A percentile compares a stretch with the other conserved stretches of the same genome.
Conservation (phyloP, 495 filamentous ascomycete genomes). For the Pyrenopolyporus hunteri region DNA sequence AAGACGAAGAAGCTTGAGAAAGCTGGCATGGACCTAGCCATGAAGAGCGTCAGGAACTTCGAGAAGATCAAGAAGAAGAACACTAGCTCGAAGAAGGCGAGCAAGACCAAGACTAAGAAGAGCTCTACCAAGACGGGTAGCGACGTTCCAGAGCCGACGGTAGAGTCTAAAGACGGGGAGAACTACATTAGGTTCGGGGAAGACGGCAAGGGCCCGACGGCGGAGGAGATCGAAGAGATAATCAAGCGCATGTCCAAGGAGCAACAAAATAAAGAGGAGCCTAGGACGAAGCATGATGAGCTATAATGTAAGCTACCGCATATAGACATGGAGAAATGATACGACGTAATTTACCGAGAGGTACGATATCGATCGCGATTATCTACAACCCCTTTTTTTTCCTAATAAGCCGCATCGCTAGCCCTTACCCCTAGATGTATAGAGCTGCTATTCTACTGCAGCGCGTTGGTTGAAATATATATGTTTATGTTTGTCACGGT, state of each 20-base stretch:
- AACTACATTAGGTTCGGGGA: constrained; percentile 44
- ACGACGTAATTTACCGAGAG: constrained; percentile 18
- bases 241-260: constrained; percentile 52
- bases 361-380: no score
- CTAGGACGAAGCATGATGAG: constrained; percentile 55
- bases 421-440: not conserved
- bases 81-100: constrained; percentile 57
- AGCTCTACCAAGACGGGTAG: constrained; percentile 50
- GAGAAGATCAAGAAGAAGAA: constrained; percentile 61
- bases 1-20: constrained; percentile 67
- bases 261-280: constrained; percentile 45
- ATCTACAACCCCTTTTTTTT: no score
- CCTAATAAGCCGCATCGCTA: no score
- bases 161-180: constrained; percentile 40
- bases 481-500: constrained; percentile 4
- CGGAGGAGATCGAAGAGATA: constrained; percentile 58
- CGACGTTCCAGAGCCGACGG: constrained; percentile 43
- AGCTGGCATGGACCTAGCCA: constrained; percentile 69
- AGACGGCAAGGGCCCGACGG: constrained; percentile 48
- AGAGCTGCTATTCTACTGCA: not conserved
- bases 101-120: constrained; percentile 49
- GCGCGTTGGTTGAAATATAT: not conserved
- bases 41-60: constrained; percentile 71
- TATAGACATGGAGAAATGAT: constrained; percentile 36
- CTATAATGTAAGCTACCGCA: constrained; percentile 47